phyloP scores from a whole-genome alignment of 495 filamentous ascomycete genomes.

The Amniculicola lignicola region DNA sequence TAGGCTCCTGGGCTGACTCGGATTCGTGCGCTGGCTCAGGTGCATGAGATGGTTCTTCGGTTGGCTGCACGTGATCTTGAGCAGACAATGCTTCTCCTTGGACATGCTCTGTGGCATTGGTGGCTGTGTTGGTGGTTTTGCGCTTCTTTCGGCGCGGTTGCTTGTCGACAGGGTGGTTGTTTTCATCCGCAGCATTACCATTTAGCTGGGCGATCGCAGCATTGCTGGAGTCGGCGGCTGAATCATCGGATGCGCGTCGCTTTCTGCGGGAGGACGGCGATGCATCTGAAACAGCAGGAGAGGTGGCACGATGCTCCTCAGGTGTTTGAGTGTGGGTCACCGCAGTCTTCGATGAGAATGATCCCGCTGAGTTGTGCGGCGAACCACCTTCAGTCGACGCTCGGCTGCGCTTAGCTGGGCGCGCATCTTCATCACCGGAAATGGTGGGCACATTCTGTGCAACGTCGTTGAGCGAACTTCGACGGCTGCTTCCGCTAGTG shows the following conservation, averaged over 20 bases:
- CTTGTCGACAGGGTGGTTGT: slow-evolving; percentile 12
- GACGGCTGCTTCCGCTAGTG: slow-evolving; percentile 30
- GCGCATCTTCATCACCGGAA: slow-evolving; percentile 21
- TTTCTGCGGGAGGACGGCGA: slow-evolving; percentile 13
- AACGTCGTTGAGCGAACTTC: slow-evolving; percentile 29
- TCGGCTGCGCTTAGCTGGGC: slow-evolving; percentile 32
- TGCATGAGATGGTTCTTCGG: too few species aligned
- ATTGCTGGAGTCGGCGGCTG: slow-evolving; percentile 18
- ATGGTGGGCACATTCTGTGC: slow-evolving; percentile 6
- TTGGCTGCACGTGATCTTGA: too few species aligned
- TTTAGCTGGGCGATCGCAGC: slow-evolving; percentile 19
- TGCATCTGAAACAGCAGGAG: slow-evolving; percentile 10
- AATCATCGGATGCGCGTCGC: slow-evolving; percentile 24
- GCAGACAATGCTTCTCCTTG: too few species aligned
- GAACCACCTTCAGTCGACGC: slow-evolving; percentile 29
- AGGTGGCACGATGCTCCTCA: slow-evolving; percentile 1
- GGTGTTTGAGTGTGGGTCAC: slow-evolving; percentile 6
- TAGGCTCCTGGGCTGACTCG: background rate
- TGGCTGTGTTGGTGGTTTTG: slow-evolving; percentile 2
- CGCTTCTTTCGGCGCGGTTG: slow-evolving; percentile 25
- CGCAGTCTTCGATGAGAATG: background rate
- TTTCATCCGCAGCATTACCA: slow-evolving; percentile 20
- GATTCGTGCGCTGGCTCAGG: too few species aligned
- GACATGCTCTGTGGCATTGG: too few species aligned
- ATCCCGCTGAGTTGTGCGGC: slow-evolving; percentile 9